Evolutionary conservation across 768 basidiomycete genomes (phyloP).

Genomic region (Hericium rajendrae): DNA sequence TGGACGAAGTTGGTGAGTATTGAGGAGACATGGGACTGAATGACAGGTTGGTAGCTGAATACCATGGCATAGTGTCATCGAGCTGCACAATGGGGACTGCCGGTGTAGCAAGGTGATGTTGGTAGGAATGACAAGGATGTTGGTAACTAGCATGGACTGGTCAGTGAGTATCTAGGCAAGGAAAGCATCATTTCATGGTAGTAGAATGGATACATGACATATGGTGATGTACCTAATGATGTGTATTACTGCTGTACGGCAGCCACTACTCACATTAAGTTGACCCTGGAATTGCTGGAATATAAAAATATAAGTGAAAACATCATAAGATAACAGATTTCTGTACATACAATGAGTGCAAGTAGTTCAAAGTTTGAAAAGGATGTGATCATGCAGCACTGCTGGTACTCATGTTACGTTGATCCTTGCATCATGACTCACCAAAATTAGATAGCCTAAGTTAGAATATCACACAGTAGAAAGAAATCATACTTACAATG

Average conservation of each 20-base stretch:
- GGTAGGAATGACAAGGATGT: constrained; percentile 83
- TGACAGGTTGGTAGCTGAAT: constrained; percentile 81
- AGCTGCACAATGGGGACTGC: constrained; percentile 86
- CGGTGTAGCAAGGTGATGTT: constrained; percentile 85
- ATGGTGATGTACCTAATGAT: constrained; percentile 73
- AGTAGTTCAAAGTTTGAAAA: constrained; percentile 95
- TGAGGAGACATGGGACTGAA: constrained; percentile 83
- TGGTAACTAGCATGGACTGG: constrained; percentile 82
- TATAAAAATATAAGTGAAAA: constrained; percentile 68
- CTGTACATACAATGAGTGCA: constrained; percentile 69
- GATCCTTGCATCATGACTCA: constrained; percentile 5
- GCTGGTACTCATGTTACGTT: constrained; percentile 87
- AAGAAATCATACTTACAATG: no score
- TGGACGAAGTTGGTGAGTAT: constrained; percentile 48
- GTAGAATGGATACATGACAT: constrained; percentile 80
- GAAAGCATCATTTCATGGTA: constrained; percentile 53
- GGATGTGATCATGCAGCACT: constrained; percentile 99
- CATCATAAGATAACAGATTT: constrained; percentile 69
- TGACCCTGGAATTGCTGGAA: constrained; percentile 74
- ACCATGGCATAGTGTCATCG: constrained; percentile 65
- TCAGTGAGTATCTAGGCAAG: constrained; percentile 83
- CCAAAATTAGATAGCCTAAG: no score
- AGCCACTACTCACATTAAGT: constrained; percentile 28
- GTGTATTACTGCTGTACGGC: constrained; percentile 29
- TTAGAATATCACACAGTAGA: no score